Evolutionary conservation across 805 yeast species (phyloP).

Genomic region (Pichia nakasei): DNA sequence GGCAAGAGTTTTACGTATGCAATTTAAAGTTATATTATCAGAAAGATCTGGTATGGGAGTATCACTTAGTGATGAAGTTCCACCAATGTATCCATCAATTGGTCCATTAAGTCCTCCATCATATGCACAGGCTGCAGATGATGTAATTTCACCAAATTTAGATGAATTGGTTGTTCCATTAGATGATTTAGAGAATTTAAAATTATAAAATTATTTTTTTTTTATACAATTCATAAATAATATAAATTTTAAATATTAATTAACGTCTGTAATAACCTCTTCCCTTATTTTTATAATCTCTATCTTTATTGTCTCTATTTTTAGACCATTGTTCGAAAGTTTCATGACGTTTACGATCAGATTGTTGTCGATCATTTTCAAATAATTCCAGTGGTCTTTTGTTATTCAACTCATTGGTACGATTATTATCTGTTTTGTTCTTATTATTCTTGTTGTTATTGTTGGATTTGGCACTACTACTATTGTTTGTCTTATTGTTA

Average conservation of each 20-base stretch:
- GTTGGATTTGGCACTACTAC: not conserved
- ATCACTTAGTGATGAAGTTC: slow-evolving; percentile 98
- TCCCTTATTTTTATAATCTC: not conserved
- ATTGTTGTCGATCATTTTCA: not conserved
- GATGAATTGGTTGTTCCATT: slow-evolving; percentile 19
- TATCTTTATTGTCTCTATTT: slow-evolving; percentile 1
- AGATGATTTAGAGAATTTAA: slow-evolving; percentile 1
- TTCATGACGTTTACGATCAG: not conserved
- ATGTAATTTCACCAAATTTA: slow-evolving; percentile 11
- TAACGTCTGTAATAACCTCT: too few species aligned
- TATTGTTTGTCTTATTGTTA: not conserved
- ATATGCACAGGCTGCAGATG: slow-evolving; percentile 36
- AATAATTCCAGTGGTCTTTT: not conserved
- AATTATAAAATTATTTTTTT: too few species aligned
- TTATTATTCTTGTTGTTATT: too few species aligned
- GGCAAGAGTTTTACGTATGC: slow-evolving; percentile 92
- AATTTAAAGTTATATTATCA: slow-evolving; percentile 71
- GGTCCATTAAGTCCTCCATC: slow-evolving; percentile 80
- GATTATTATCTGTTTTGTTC: not conserved
- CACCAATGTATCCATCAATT: slow-evolving; percentile 89
- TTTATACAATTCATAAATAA: too few species aligned
- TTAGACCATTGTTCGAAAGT: not conserved
- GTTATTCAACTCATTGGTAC: not conserved
- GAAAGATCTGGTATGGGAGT: slow-evolving; percentile 94
- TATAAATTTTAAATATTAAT: too few species aligned